Evolutionary conservation across 768 basidiomycete genomes (phyloP).

Genomic region (Terana coerulea): DNA sequence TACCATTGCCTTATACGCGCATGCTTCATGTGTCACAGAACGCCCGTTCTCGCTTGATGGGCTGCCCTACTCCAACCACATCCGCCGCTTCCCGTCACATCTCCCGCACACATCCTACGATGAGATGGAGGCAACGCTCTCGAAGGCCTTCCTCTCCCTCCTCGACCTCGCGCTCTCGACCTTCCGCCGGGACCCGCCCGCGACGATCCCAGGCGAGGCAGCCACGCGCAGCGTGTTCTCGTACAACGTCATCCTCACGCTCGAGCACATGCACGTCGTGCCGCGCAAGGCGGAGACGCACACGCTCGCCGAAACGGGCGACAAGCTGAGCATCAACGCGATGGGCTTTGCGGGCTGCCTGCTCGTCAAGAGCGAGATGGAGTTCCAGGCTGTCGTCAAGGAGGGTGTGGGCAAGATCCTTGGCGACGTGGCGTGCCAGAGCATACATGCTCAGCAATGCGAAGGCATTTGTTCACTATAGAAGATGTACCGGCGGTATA

Average conservation of each 20-base stretch:
- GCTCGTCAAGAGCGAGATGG: conserved; percentile 78
- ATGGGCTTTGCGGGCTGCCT: conserved; percentile 89
- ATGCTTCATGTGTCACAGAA: conserved; percentile 37
- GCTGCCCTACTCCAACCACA: conserved; percentile 80
- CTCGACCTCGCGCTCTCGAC: conserved; percentile 76
- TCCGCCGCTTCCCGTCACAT: conserved; percentile 55
- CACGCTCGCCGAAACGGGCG: conserved; percentile 47
- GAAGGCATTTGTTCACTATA: conserved; percentile 4
- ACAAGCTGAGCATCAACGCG: conserved; percentile 71
- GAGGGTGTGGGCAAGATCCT: conserved; percentile 65
- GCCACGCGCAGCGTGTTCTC: conserved; percentile 31
- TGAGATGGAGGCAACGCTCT: conserved; percentile 48
- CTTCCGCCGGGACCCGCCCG: conserved; percentile 57
- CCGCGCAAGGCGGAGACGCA: conserved; percentile 71
- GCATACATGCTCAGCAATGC: conserved; percentile 60
- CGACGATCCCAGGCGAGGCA: not conserved
- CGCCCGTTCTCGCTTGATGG: conserved; percentile 65
- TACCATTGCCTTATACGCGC: not conserved
- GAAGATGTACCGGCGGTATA: too few species aligned
- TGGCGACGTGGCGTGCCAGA: conserved; percentile 57
- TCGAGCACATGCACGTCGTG: conserved; percentile 82
- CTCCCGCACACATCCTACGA: conserved; percentile 32
- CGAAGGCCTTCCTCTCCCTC: conserved; percentile 63
- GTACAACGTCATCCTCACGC: conserved; percentile 80
- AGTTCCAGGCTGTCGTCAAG: conserved; percentile 63